phyloP scores from a whole-genome alignment of 768 basidiomycete genomes.

The Pulveroboletus sp. region DNA sequence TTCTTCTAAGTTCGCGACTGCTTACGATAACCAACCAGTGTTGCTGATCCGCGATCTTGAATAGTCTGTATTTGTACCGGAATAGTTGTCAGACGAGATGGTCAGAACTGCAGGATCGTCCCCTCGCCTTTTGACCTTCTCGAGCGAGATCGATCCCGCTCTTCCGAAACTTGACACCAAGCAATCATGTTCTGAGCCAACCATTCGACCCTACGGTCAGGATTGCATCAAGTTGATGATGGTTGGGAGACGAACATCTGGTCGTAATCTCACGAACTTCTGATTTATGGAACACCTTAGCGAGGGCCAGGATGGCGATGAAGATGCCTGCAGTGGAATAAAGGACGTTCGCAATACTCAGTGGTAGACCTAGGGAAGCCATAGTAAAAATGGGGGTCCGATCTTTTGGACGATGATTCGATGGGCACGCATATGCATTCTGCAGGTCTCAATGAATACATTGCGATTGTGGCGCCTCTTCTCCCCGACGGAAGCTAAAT shows the following conservation, averaged over 20 bases:
- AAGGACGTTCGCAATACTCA: neutral
- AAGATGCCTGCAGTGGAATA: neutral
- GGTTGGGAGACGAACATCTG: neutral
- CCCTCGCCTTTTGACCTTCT: too few relatives aligned
- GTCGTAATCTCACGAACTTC: neutral
- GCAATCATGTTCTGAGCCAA: too few relatives aligned
- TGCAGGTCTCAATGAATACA: neutral
- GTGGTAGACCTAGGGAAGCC: neutral
- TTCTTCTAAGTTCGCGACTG: conserved; percentile 36
- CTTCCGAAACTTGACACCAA: too few relatives aligned
- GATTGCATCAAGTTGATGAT: neutral
- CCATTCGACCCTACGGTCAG: neutral
- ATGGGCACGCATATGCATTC: neutral
- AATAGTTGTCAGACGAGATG: too few relatives aligned
- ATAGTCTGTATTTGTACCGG: too few relatives aligned
- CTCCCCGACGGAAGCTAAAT: neutral
- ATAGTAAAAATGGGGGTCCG: neutral
- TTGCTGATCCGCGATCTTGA: neutral
- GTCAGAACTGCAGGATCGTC: too few relatives aligned
- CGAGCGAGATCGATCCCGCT: too few relatives aligned
- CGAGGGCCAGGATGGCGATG: neutral
- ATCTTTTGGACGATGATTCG: neutral
- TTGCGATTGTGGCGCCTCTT: neutral
- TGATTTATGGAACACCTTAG: neutral
- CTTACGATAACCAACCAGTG: conserved; percentile 41